Conservation (phyloP, 495 filamentous ascomycete genomes). For the Immersiella caudata region DNA sequence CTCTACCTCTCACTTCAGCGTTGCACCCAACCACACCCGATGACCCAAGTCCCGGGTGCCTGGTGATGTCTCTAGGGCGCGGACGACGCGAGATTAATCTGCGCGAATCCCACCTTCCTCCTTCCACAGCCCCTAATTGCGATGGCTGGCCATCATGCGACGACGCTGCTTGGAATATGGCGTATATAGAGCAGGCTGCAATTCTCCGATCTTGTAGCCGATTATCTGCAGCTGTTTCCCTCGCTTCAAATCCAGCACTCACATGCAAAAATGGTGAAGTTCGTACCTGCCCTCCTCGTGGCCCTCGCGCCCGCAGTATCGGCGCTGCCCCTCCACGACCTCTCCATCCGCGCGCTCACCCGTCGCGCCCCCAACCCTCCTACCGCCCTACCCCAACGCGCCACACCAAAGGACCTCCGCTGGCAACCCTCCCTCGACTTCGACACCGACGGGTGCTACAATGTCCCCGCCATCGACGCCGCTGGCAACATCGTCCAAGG, state of each 20-base stretch:
- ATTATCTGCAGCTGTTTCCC: not conserved
- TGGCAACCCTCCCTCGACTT: conserved; percentile 52
- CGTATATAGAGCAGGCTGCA: not conserved
- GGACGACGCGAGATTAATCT: not conserved
- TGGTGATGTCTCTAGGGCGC: not conserved
- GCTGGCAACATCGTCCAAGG: conserved; percentile 43
- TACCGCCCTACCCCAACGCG: conserved; percentile 44
- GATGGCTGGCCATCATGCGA: not conserved
- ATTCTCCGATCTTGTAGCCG: not conserved
- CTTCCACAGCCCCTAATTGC: not conserved
- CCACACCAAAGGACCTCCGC: conserved; percentile 44
- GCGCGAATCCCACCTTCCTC: not conserved
- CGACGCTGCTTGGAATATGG: not conserved
- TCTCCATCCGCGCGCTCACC: not conserved
- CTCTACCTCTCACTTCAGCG: not conserved
- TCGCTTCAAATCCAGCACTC: not conserved
- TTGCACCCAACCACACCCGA: not conserved
- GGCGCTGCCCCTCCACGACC: not conserved
- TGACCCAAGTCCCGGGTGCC: not conserved
- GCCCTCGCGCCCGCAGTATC: not conserved
- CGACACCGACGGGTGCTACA: conserved; percentile 52
- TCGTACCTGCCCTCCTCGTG: not conserved
- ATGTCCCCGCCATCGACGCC: conserved; percentile 47
- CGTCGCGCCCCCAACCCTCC: conserved; percentile 27
- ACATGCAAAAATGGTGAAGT: not conserved